These are phyloP conservation scores for Elsinoe necatrix DNA, from an alignment of 2,329 filamentous ascomycete species.

Conservation along the genomic window DNA sequence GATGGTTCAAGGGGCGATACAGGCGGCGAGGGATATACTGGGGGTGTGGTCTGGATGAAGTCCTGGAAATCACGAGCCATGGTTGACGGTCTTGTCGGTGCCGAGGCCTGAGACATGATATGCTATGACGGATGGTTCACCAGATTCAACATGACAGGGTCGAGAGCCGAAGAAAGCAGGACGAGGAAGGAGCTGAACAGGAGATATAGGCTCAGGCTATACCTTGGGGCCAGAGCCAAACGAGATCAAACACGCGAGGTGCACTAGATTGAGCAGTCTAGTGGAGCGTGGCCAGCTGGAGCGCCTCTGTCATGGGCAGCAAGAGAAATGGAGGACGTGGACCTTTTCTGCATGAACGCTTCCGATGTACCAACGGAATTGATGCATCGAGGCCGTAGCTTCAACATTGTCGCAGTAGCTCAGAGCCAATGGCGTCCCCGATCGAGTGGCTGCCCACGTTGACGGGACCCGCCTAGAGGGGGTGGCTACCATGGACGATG, in stretches of 20 bases:
- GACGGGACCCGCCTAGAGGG: constrained; percentile 5
- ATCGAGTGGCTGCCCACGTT: constrained; percentile 3
- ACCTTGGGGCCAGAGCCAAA: background rate
- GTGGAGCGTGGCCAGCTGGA: constrained; percentile 7
- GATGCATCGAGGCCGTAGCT: constrained; percentile 10
- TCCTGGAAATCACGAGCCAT: constrained; percentile 9
- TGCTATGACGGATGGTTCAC: background rate
- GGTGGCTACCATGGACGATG: background rate
- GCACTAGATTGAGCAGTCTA: constrained; percentile 1
- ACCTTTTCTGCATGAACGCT: background rate
- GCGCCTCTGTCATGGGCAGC: constrained; percentile 1
- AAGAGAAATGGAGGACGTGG: background rate
- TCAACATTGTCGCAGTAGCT: background rate
- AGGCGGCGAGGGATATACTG: background rate
- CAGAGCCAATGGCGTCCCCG: background rate
- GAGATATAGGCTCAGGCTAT: constrained; percentile 2
- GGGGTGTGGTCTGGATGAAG: constrained; percentile 11
- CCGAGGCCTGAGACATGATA: constrained; percentile 3
- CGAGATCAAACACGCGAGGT: background rate
- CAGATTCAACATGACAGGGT: background rate
- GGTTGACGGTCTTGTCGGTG: background rate
- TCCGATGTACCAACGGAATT: constrained; percentile 2
- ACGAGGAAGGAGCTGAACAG: background rate
- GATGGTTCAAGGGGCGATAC: background rate
- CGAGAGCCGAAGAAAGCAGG: background rate